These are phyloP conservation scores for Fusarium poae DNA, from an alignment of 2,329 filamentous ascomycete genomes.

Conservation along the genomic window DNA sequence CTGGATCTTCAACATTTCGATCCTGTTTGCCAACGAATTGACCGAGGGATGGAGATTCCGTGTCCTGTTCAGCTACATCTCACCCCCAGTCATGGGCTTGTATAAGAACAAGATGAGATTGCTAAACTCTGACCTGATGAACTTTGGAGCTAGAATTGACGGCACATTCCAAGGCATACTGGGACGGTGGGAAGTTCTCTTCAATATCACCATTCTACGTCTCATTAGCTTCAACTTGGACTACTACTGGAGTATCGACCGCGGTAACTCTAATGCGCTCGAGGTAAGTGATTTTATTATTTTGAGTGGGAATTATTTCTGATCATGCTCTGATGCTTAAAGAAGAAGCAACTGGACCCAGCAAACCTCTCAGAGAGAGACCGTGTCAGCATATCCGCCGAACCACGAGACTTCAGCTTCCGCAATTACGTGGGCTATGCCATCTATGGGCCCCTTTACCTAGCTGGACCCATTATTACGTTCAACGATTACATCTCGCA, in stretches of 20 bases:
- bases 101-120: slow-evolving; percentile 37
- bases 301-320: slow-evolving; percentile 18
- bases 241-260: slow-evolving; percentile 89
- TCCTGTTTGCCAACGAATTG: slow-evolving; percentile 91
- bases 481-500: slow-evolving; percentile 99
- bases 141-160: slow-evolving; percentile 81
- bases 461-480: slow-evolving; percentile 92
- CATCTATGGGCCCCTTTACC: slow-evolving; percentile 92
- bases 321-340: slow-evolving; percentile 71
- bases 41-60: slow-evolving; percentile 80
- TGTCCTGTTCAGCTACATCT: slow-evolving; percentile 68
- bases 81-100: slow-evolving; percentile 53
- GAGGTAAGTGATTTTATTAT: slow-evolving; percentile 75
- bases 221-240: slow-evolving; percentile 98
- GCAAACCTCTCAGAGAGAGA: slow-evolving; percentile 89
- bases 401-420: slow-evolving; percentile 78
- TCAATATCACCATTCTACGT: slow-evolving; percentile 93
- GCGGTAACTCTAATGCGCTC: slow-evolving; percentile 72
- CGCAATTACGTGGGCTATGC: slow-evolving; percentile 90
- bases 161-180: slow-evolving; percentile 81
- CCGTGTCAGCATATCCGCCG: slow-evolving; percentile 81
- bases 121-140: slow-evolving; percentile 61
- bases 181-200: slow-evolving; percentile 93
- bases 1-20: slow-evolving; percentile 90
- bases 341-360: slow-evolving; percentile 98